phyloP scores from a whole-genome alignment of 805 yeast genomes.

The Spathaspora sp. region DNA sequence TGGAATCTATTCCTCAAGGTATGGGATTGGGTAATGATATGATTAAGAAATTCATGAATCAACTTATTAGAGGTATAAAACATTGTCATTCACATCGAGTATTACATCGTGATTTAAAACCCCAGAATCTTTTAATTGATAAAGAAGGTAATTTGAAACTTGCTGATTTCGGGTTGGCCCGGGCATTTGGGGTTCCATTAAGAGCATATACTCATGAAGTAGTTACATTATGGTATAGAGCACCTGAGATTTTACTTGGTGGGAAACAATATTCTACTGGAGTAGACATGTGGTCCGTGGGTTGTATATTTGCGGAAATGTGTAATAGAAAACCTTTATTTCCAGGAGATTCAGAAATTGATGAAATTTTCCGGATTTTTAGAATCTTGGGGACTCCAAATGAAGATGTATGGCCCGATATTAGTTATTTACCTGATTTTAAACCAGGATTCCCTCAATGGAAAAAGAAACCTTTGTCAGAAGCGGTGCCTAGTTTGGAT shows the following conservation, averaged over 20 bases:
- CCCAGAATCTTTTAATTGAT: constrained; percentile 91
- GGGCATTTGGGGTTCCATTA: constrained; percentile 96
- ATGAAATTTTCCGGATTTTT: constrained; percentile 91
- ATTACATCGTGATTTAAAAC: constrained; percentile 92
- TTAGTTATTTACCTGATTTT: constrained; percentile 84
- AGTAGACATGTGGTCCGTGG: constrained; percentile 98
- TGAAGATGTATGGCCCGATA: constrained; percentile 94
- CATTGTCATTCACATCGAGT: constrained; percentile 95
- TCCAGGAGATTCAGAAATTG: constrained; percentile 98
- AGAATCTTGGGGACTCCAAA: constrained; percentile 91
- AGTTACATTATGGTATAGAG: constrained; percentile 95
- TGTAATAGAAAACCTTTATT: constrained; percentile 90
- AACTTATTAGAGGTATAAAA: constrained; percentile 82
- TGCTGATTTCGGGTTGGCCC: constrained; percentile 85
- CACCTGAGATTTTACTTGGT: constrained; percentile 93
- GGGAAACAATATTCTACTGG: constrained; percentile 98
- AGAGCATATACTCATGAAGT: constrained; percentile 98
- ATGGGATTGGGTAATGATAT: constrained; percentile 85
- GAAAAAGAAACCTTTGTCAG: constrained; percentile 68
- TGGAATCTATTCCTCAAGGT: constrained; percentile 92
- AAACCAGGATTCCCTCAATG: constrained; percentile 92
- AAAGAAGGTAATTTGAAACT: constrained; percentile 89
- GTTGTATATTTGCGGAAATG: constrained; percentile 98
- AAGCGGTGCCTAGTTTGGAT: constrained; percentile 75
- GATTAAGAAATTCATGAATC: constrained; percentile 92